These are phyloP conservation scores for Strobilomyces confusus DNA, from an alignment of 768 basidiomycete species.

Conservation along the genomic window DNA sequence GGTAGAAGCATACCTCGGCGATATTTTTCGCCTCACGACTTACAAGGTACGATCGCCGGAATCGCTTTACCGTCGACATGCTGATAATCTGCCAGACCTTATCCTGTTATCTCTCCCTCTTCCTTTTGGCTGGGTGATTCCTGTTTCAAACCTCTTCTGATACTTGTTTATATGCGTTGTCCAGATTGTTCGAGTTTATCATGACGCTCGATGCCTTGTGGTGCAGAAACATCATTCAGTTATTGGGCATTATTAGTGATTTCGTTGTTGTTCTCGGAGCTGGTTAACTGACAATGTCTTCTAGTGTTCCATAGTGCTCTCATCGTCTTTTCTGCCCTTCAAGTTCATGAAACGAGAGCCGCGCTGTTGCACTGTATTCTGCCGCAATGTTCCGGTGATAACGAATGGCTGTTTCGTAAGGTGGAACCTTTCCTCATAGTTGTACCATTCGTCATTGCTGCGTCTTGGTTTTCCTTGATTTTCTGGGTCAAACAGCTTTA, in stretches of 20 bases:
- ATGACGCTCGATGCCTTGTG: conserved; percentile 81
- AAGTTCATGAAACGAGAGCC: conserved; percentile 67
- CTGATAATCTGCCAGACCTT: conserved; percentile 49
- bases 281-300: conserved; percentile 5
- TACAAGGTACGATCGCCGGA: conserved; percentile 50
- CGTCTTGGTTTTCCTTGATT: conserved; percentile 60
- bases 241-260: conserved; percentile 68
- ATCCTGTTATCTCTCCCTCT: conserved; percentile 81
- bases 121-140: conserved; percentile 74
- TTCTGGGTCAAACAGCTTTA: conserved; percentile 71
- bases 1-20: conserved; percentile 42
- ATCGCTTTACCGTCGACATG: neutral
- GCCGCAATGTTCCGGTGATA: conserved; percentile 45
- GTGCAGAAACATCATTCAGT: conserved; percentile 72
- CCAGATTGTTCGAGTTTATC: conserved; percentile 73
- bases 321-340: conserved; percentile 68
- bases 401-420: conserved; percentile 52
- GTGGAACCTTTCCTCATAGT: conserved; percentile 70
- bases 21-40: conserved; percentile 15
- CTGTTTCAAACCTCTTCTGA: neutral
- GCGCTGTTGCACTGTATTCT: conserved; percentile 43
- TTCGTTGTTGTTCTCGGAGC: conserved; percentile 1
- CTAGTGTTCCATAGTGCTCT: conserved; percentile 72
- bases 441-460: conserved; percentile 63
- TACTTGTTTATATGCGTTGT: conserved; percentile 2